Evolutionary conservation across 345 rosid genomes (phyloP).

Genomic region (Camelina neglecta): DNA sequence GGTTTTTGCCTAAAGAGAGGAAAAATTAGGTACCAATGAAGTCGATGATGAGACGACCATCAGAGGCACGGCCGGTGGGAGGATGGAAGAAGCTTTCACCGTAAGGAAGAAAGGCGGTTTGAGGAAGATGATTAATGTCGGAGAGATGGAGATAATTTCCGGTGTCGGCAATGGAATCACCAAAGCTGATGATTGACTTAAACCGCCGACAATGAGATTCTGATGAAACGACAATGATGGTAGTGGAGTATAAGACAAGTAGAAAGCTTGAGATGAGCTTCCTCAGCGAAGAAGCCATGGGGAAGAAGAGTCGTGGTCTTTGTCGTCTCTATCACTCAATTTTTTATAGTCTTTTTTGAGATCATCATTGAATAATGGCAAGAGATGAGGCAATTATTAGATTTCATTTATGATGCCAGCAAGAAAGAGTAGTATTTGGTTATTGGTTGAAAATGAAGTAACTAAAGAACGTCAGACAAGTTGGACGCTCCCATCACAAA

Average conservation of each 20-base stretch:
- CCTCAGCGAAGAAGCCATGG: slow-evolving; percentile 34
- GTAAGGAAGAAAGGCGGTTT: slow-evolving; percentile 48
- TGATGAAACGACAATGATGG: slow-evolving; percentile 11
- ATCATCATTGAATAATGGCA: neutral
- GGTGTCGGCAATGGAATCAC: slow-evolving; percentile 63
- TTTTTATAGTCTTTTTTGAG: neutral
- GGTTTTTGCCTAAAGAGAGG: neutral
- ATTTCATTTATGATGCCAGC: slow-evolving; percentile 15
- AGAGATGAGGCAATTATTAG: neutral
- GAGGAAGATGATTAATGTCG: slow-evolving; percentile 25
- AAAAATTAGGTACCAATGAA: slow-evolving; percentile 49
- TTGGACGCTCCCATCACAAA: slow-evolving; percentile 28
- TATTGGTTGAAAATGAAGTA: slow-evolving; percentile 20
- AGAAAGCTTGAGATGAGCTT: slow-evolving; percentile 26
- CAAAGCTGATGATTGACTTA: slow-evolving; percentile 59
- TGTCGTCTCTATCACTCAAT: slow-evolving; percentile 7
- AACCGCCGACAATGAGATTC: slow-evolving; percentile 8
- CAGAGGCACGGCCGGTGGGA: slow-evolving; percentile 56
- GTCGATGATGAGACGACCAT: slow-evolving; percentile 64
- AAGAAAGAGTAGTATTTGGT: neutral
- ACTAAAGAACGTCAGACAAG: neutral
- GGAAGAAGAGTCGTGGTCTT: neutral
- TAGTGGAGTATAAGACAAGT: slow-evolving; percentile 15
- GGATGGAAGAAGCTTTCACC: slow-evolving; percentile 53
- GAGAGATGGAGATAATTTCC: slow-evolving; percentile 46